Conservation (phyloP, 1,284 basidiomycete species). For the Golubevia sp. region DNA sequence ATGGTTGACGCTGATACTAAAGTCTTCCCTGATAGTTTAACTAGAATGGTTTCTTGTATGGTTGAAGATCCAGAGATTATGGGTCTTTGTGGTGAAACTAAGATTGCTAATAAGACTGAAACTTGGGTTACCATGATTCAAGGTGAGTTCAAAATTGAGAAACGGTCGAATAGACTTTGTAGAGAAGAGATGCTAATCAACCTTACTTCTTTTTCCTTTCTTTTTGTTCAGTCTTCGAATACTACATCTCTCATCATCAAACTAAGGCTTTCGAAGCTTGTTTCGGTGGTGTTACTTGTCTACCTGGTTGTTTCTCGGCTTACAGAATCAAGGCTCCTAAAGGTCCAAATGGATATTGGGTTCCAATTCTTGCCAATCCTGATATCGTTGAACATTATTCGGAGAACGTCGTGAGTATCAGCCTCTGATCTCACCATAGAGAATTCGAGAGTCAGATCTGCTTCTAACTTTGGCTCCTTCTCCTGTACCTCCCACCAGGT, state of each 20-base stretch:
- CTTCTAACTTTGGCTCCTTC: no score
- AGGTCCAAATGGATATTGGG: constrained; percentile 64
- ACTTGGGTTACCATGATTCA: constrained; percentile 66
- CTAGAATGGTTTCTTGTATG: constrained; percentile 64
- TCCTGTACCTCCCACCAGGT: constrained; percentile 4
- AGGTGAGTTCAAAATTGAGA: constrained; percentile 22
- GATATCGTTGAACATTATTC: constrained; percentile 65
- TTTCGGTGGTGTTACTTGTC: constrained; percentile 64
- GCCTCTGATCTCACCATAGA: no score
- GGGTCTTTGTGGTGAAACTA: constrained; percentile 65
- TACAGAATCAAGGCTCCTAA: constrained; percentile 65
- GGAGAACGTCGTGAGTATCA: constrained; percentile 62
- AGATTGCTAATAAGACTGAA: constrained; percentile 65
- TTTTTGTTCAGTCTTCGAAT: constrained; percentile 74
- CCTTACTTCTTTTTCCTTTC: no score
- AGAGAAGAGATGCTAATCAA: no score
- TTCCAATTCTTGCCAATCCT: constrained; percentile 64
- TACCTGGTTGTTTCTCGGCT: constrained; percentile 64
- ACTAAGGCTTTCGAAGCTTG: constrained; percentile 66
- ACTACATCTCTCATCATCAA: constrained; percentile 98
- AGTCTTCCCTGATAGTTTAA: constrained; percentile 64
- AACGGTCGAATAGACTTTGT: constrained; percentile 1
- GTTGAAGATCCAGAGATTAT: constrained; percentile 65
- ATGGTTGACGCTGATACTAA: constrained; percentile 65
- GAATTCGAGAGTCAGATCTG: no score